Conservation (phyloP, 78 protist genomes). For the Dictyostelium intermedium region DNA sequence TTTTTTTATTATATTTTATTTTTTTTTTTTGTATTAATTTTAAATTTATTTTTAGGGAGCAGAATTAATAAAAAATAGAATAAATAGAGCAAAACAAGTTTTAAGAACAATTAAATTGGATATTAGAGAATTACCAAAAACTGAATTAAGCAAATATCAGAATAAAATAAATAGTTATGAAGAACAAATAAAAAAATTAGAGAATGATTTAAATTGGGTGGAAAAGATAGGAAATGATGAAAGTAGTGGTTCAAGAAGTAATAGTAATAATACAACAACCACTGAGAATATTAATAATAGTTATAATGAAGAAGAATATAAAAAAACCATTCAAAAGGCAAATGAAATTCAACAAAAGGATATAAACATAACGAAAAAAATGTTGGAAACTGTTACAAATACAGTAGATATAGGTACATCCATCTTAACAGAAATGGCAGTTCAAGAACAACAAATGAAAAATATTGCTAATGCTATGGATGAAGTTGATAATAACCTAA, state of each 20-base stretch:
- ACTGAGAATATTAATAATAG: background rate
- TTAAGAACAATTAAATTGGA: slow-evolving; percentile 33
- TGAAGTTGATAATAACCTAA: slow-evolving; percentile 77
- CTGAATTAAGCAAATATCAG: background rate
- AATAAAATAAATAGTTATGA: slow-evolving; percentile 17
- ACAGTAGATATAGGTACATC: background rate
- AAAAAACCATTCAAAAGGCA: slow-evolving; percentile 15
- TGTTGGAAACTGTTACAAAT: background rate
- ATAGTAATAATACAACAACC: background rate
- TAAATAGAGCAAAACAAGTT: slow-evolving; percentile 6
- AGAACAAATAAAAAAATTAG: slow-evolving; percentile 32
- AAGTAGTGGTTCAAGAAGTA: background rate
- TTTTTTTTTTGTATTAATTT: background rate
- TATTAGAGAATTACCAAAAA: slow-evolving; percentile 10
- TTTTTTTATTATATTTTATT: background rate
- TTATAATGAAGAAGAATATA: slow-evolving; percentile 5
- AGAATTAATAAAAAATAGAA: background rate
- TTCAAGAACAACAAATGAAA: slow-evolving; percentile 32
- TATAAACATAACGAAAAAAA: background rate
- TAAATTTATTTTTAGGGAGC: background rate
- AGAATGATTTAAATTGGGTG: slow-evolving; percentile 60
- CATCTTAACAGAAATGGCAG: slow-evolving; percentile 8
- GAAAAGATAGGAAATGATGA: background rate
- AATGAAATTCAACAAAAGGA: slow-evolving; percentile 23
- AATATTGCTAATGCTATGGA: slow-evolving; percentile 41